A percentile compares a stretch with the other conserved stretches of the same genome.
Evolutionary conservation across 257 asterid genomes (phyloP).

Genomic region (Solanum boliviense): DNA sequence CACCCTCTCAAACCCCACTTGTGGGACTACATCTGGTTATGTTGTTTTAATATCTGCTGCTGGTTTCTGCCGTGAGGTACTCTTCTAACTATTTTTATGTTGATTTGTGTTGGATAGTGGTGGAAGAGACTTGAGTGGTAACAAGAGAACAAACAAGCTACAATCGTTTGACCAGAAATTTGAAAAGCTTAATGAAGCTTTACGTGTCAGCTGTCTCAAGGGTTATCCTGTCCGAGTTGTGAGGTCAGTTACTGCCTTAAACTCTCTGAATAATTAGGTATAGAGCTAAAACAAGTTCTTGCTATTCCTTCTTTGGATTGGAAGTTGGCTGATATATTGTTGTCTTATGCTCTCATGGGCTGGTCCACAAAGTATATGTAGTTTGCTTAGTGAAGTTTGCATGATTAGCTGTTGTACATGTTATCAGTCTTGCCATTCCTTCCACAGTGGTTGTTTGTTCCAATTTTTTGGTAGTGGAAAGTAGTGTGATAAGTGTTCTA

Average conservation of each 20-base stretch:
- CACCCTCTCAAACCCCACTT: not conserved
- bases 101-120: slow-evolving; percentile 53
- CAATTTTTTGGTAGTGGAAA: not conserved
- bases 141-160: slow-evolving; percentile 67
- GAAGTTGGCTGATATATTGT: not conserved
- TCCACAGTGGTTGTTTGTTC: not conserved
- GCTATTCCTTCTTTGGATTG: not conserved
- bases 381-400: not conserved
- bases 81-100: not conserved
- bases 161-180: slow-evolving; percentile 82
- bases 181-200: slow-evolving; percentile 53
- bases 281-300: not conserved
- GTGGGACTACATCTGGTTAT: not conserved
- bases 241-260: slow-evolving; percentile 35
- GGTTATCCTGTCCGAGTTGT: slow-evolving; percentile 97
- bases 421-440: not conserved
- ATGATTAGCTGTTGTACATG: not conserved
- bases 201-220: slow-evolving; percentile 67
- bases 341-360: not conserved
- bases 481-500: not conserved
- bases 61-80: not conserved
- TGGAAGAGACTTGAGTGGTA: slow-evolving; percentile 86
- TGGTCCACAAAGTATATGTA: not conserved
- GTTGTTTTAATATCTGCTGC: not conserved
- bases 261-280: not conserved